These are phyloP conservation scores for Russula compacta DNA, from an alignment of 768 basidiomycete genomes.

Conservation along the genomic window DNA sequence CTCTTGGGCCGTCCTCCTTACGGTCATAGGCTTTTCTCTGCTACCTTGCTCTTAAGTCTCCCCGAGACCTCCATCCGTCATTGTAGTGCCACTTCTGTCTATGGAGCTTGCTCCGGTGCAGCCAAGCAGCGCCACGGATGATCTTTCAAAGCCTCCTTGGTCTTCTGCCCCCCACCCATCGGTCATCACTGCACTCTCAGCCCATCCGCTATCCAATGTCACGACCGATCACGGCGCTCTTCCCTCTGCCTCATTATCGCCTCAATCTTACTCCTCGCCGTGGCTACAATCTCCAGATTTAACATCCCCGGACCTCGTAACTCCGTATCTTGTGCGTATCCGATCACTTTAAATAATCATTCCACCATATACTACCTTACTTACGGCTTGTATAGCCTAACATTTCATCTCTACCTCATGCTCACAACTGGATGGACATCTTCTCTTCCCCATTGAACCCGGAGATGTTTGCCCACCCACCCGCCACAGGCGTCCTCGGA, in stretches of 20 bases:
- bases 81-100: not conserved
- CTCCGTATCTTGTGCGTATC: conserved; percentile 16
- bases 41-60: not conserved
- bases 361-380: conserved; percentile 1
- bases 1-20: not conserved
- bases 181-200: conserved; percentile 11
- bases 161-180: conserved; percentile 27
- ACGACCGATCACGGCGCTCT: conserved; percentile 6
- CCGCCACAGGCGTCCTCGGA: conserved; percentile 49
- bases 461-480: conserved; percentile 49
- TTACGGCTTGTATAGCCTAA: conserved; percentile 22
- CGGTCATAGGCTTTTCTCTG: not conserved
- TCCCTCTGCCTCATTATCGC: conserved; percentile 15
- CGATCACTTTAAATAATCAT: not conserved
- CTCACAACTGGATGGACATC: conserved; percentile 44
- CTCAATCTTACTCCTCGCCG: conserved; percentile 25
- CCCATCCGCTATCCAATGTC: conserved; percentile 2
- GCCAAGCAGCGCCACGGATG: conserved; percentile 3
- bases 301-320: conserved; percentile 19
- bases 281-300: conserved; percentile 27
- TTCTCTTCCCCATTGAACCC: conserved; percentile 59
- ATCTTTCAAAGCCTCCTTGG: conserved; percentile 22
- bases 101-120: conserved; percentile 19
- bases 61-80: not conserved
- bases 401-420: conserved; percentile 23